Evolutionary conservation across 495 filamentous ascomycete species (phyloP), one percentile per base, ranked within the genome.

Genomic region (Penicillium taxi): DNA sequence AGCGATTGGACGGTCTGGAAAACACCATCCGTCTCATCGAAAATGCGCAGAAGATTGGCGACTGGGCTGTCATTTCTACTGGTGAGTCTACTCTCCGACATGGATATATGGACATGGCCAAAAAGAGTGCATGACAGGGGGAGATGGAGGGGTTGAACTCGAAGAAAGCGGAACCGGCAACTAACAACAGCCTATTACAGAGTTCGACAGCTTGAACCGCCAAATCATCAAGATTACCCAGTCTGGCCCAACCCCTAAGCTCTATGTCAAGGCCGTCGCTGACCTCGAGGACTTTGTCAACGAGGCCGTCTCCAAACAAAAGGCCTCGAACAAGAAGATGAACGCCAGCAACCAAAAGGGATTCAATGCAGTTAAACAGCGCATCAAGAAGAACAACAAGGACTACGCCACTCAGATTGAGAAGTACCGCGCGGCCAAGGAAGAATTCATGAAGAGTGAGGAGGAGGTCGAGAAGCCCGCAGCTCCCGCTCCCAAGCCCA

Each of bases 361-460:
- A 52, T 75, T 99, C 50, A 99, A 96, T 53, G 84, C 86, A 32
- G 83, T 96, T 47, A 94, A 95, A 69, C 91, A 99, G 64, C 81
- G 81, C 60, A 86, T 96, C 69, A 86, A 89, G 76, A 94, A 93
- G 72, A 93, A 89, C 70, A 96, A 94, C 76, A 89, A 94, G 67
- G 88, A 94, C 22, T 93, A 94, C 58, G 72, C 82, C 50, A 67
- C 72, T 33, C 84, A 94, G 52, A 80, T 99, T 46, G 87, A 95
- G 48, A 76, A 80, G 35, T 99, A 89, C 68, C 75, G 84, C 38
- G 80, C 80, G 29, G 75, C 89, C 58, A 84, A 84, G 59, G 84
- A 86, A 36, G 78, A 60, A 8, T 99, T 82, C 69, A 87, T 99
- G 83, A 76, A 80, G 50, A 84, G 81, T 28, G 82, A 87, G 2